Conservation (phyloP, 2,329 filamentous ascomycete species). For the Aspergillus ustus region DNA sequence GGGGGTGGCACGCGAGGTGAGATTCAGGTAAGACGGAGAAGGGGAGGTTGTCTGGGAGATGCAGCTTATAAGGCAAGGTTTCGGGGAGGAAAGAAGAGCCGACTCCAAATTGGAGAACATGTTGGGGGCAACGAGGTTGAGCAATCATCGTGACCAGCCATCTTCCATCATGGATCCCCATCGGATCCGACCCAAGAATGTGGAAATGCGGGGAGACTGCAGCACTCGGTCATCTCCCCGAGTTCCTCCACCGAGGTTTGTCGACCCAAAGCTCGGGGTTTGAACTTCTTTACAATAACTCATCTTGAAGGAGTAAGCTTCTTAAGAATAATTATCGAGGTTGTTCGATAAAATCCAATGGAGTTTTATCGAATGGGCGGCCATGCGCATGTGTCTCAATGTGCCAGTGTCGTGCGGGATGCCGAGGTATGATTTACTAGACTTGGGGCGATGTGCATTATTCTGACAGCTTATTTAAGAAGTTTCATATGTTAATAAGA, state of each 20-base stretch:
- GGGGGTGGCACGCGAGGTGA: neutral
- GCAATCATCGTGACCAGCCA: neutral
- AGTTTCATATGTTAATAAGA: neutral
- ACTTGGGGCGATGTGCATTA: neutral
- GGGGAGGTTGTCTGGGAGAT: neutral
- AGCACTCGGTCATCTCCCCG: slow-evolving; percentile 15
- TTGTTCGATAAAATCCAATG: neutral
- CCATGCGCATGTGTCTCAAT: neutral
- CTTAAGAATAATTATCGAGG: neutral
- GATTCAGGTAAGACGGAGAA: neutral
- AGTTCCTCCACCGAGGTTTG: neutral
- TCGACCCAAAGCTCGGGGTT: neutral
- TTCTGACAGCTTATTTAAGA: neutral
- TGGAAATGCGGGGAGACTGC: slow-evolving; percentile 7
- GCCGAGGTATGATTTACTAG: neutral
- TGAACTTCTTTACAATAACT: neutral
- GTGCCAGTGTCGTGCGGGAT: neutral
- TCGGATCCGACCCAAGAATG: neutral
- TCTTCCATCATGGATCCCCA: neutral
- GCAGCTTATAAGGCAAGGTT: neutral
- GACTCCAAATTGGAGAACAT: slow-evolving; percentile 11
- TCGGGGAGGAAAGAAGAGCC: slow-evolving; percentile 8
- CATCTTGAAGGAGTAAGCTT: neutral
- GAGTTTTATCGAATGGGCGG: neutral
- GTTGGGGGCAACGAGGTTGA: slow-evolving; percentile 6